Base-by-base conservation (phyloP, 176 grass and related monocot genomes). In the Triticum monococcum region DNA sequence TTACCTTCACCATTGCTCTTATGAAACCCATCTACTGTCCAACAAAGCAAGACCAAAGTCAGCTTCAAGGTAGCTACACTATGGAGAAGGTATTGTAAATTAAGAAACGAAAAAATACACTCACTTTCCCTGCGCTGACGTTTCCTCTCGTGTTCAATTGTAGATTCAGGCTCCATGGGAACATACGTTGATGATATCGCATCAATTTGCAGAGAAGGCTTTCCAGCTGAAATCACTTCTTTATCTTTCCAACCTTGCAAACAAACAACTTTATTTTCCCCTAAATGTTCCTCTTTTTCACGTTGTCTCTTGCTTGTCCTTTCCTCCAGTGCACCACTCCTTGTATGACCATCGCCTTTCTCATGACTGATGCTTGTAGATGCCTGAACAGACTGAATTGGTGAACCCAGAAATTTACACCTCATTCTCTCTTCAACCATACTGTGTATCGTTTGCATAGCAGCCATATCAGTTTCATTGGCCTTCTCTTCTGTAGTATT, bases 391-490 rank as follows among this genome's bases (percentile, higher is more conserved):
- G 88, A 82, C 50, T 79, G 79, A 25, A 86, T 89, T 54, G 89
- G 89, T 77, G 92, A 92, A 38, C 35, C 20, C 3, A 86, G 88
- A 6, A 87, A 87, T 80, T 87, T 92, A 79, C 64, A 94, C 86
- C 92, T 97, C 80, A 90, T 73, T 82, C 95, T 88, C 41, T 97
- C 95, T 75, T 94, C 90, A 77, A 97, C 86, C 95, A 97, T 97
- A 40, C 18, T 64, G 33, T 52, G 87, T 72, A 97, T 87, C 76
- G 88, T 92, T 66, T 94, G 90, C 7, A 90, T 31, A 75, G 70
- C 61, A 32, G 88, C 92, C 67, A 74, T 89, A 59, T 97, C 74
- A 18, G 26, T 25, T 77, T 77, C 46, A 54, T 32, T 77, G 74
- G 74, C 46, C 48, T 77, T 77, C 74, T 54, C 46, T 77, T 76